Conservation (phyloP, 345 rosid species). For the Eutrema heterophyllum region DNA sequence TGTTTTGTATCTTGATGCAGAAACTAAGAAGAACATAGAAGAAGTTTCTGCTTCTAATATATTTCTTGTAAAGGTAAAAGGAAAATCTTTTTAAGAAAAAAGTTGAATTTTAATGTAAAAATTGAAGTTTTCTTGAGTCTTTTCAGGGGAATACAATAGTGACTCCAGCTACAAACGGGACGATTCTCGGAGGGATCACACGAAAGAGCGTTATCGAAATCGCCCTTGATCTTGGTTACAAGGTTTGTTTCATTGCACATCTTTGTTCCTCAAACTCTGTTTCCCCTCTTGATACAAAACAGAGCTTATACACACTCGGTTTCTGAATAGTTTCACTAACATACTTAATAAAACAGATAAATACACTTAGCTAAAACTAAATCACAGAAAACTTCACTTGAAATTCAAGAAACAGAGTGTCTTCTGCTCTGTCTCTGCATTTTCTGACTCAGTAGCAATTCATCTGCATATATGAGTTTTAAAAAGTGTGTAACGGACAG, state of each 20-base stretch:
- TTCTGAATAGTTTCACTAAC: neutral
- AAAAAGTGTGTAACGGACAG: constrained; percentile 22
- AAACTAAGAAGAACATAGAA: constrained; percentile 54
- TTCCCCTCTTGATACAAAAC: neutral
- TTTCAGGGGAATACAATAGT: constrained; percentile 58
- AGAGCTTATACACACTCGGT: neutral
- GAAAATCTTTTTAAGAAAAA: neutral
- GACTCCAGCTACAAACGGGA: constrained; percentile 72
- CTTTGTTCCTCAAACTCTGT: neutral
- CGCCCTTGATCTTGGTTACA: constrained; percentile 60
- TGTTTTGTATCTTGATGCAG: constrained; percentile 80
- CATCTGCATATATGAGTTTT: neutral
- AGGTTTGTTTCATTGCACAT: constrained; percentile 33
- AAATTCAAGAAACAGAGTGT: neutral
- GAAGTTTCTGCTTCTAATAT: constrained; percentile 88
- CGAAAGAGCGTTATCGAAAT: constrained; percentile 73
- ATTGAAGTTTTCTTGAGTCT: neutral
- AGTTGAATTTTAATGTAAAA: neutral
- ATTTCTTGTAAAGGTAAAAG: constrained; percentile 64
- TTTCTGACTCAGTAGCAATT: neutral
- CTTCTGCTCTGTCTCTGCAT: neutral
- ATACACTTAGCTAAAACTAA: neutral
- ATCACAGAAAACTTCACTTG: neutral
- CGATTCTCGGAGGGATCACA: constrained; percentile 71
- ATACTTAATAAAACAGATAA: neutral